A percentile compares a stretch with the other conserved stretches of the same genome.
Conservation (phyloP, 345 rosid genomes). For the Camelina neglecta region DNA sequence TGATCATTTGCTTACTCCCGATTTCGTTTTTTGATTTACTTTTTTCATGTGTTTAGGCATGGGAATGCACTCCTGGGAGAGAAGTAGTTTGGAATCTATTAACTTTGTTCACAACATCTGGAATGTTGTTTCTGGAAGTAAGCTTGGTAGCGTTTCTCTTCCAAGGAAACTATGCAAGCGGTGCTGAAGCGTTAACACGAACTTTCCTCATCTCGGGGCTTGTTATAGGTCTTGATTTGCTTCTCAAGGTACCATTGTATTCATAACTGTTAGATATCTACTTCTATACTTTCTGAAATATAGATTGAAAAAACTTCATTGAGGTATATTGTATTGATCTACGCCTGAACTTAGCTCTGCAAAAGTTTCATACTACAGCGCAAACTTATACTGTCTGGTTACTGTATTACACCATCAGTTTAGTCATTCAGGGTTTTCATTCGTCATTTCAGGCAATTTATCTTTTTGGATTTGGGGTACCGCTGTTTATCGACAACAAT, state of each 20-base stretch:
- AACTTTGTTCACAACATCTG: constrained; percentile 80
- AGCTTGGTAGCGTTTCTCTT: constrained; percentile 92
- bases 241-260: constrained; percentile 72
- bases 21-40: not conserved
- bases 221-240: constrained; percentile 79
- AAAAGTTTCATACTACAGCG: not conserved
- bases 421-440: not conserved
- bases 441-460: constrained; percentile 70
- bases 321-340: not conserved
- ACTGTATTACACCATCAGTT: not conserved
- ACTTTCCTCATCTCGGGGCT: constrained; percentile 85
- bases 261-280: constrained; percentile 18
- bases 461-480: constrained; percentile 84
- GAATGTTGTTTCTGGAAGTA: constrained; percentile 93
- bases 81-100: constrained; percentile 84
- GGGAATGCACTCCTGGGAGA: constrained; percentile 88
- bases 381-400: not conserved
- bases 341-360: constrained; percentile 6
- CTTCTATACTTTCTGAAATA: constrained; percentile 7
- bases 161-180: constrained; percentile 91
- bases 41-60: constrained; percentile 53
- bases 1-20: not conserved
- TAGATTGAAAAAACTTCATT: not conserved
- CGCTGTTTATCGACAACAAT: constrained; percentile 70
- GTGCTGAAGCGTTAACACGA: constrained; percentile 79